phyloP scores from a whole-genome alignment of 2,329 filamentous ascomycete species.

The Stenocarpella maydis region DNA sequence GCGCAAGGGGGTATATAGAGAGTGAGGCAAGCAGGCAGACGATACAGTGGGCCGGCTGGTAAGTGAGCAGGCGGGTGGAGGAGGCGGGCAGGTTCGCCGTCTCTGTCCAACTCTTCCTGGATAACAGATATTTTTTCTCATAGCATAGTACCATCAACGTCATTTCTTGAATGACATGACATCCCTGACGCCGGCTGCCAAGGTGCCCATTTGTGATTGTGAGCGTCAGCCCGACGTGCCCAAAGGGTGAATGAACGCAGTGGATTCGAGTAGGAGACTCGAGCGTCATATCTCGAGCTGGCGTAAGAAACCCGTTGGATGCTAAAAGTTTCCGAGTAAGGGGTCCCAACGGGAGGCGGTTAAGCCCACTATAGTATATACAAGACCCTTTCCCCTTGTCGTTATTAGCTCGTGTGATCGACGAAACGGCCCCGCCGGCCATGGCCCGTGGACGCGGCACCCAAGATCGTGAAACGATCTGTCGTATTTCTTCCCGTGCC shows the following conservation, averaged over 20 bases:
- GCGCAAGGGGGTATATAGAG: background rate
- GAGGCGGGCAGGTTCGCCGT: constrained; percentile 28
- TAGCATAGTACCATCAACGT: constrained; percentile 29
- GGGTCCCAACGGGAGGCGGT: background rate
- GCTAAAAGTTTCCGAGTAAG: background rate
- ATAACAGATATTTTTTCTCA: constrained; percentile 21
- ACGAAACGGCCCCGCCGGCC: constrained; percentile 10
- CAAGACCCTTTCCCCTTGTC: background rate
- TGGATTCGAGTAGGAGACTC: no score
- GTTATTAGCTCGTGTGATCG: constrained; percentile 21
- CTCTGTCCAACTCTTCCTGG: constrained; percentile 15
- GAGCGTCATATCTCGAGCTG: background rate
- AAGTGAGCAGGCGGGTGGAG: background rate
- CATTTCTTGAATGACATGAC: constrained; percentile 7
- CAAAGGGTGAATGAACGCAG: background rate
- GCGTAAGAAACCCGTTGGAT: background rate
- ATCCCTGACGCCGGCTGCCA: background rate
- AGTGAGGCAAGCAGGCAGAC: background rate
- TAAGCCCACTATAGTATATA: background rate
- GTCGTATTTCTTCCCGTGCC: background rate
- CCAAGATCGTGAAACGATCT: constrained; percentile 23
- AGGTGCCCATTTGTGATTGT: background rate
- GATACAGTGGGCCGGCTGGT: background rate
- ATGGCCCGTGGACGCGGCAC: background rate
- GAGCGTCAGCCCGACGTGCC: background rate